Conservation (phyloP, 768 basidiomycete species). For the Xerocomus spinulosus region DNA sequence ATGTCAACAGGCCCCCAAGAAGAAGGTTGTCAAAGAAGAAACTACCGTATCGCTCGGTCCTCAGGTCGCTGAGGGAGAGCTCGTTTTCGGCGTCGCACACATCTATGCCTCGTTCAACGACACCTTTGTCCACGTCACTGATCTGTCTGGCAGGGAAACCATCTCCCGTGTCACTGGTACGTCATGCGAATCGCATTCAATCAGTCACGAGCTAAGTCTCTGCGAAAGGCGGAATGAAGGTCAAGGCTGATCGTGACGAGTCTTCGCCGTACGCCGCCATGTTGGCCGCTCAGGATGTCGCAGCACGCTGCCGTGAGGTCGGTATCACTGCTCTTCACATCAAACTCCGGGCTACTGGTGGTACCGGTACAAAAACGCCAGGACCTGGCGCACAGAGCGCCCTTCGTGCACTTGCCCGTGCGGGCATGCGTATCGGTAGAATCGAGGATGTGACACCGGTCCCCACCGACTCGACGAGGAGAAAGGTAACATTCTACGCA, state of each 20-base stretch:
- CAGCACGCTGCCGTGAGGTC: constrained; percentile 94
- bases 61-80: constrained; percentile 93
- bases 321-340: constrained; percentile 98
- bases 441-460: constrained; percentile 99
- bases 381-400: constrained; percentile 98
- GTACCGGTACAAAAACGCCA: constrained; percentile 98
- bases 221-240: constrained; percentile 91
- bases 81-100: constrained; percentile 97
- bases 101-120: constrained; percentile 99
- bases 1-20: constrained; percentile 77
- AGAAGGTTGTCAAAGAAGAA: constrained; percentile 77
- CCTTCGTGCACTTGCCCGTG: constrained; percentile 94
- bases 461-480: constrained; percentile 93
- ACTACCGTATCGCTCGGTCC: constrained; percentile 89
- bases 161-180: constrained; percentile 95
- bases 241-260: constrained; percentile 99
- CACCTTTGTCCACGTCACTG: constrained; percentile 98
- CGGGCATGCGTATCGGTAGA: constrained; percentile 96
- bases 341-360: constrained; percentile 97
- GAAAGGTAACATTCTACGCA: constrained; percentile 63
- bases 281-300: constrained; percentile 98
- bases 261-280: constrained; percentile 96
- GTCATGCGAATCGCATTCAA: constrained; percentile 17
- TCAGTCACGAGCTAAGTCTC: neutral
- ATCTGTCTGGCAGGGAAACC: constrained; percentile 98